Conservation (phyloP, 495 filamentous ascomycete species). For the Aspergillus saccharolyticus region DNA sequence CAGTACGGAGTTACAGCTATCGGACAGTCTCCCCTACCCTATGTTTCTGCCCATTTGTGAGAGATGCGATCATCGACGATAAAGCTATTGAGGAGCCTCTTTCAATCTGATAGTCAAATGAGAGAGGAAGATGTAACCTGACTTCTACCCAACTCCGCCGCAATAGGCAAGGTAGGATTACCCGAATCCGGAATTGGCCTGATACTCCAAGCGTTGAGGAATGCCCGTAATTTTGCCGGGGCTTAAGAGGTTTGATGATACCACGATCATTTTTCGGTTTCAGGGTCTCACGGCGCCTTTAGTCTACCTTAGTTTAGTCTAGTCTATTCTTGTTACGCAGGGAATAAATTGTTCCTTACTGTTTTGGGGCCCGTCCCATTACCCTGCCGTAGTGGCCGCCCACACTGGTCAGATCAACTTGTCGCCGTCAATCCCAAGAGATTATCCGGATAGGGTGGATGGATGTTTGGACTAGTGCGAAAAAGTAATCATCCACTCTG, state of each 20-base stretch:
- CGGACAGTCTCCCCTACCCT: too few relatives aligned
- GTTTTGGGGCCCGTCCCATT: too few relatives aligned
- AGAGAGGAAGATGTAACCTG: neutral
- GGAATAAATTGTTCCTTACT: neutral
- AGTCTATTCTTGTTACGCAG: neutral
- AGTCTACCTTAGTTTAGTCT: neutral
- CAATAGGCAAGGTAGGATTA: neutral
- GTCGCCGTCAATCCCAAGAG: neutral
- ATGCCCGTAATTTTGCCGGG: neutral
- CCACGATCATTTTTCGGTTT: conserved; percentile 4
- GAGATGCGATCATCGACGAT: too few relatives aligned
- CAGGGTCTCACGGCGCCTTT: neutral
- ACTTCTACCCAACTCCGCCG: neutral
- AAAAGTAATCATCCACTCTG: neutral
- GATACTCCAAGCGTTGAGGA: neutral
- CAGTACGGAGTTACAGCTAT: too few relatives aligned
- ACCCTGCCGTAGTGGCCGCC: too few relatives aligned
- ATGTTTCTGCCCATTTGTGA: too few relatives aligned
- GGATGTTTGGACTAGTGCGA: neutral
- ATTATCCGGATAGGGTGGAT: too few relatives aligned
- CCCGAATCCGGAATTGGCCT: neutral
- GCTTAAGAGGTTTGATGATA: neutral
- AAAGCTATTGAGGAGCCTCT: too few relatives aligned
- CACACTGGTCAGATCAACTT: neutral
- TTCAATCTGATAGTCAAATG: too few relatives aligned